phyloP scores from a whole-genome alignment of 768 basidiomycete species.

The Royoungia palumana region DNA sequence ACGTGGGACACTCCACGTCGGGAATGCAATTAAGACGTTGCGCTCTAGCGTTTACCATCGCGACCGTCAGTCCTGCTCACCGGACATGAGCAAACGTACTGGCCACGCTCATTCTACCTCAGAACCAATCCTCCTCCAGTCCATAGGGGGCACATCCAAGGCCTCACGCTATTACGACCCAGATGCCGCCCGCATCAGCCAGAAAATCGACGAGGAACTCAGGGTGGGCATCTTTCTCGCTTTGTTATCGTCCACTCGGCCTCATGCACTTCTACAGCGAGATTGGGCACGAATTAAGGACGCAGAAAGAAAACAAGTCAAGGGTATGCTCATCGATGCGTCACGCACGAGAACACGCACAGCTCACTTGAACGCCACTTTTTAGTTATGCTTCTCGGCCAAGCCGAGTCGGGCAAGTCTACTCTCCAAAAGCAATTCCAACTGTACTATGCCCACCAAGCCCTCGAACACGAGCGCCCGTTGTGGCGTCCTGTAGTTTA shows the following conservation, averaged over 20 bases:
- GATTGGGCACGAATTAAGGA: conserved; percentile 48
- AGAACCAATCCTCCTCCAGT: conserved; percentile 31
- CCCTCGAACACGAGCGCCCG: conserved; percentile 66
- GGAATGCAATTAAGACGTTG: conserved; percentile 31
- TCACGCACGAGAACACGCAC: neutral
- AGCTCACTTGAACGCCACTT: conserved; percentile 5
- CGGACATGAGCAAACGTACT: conserved; percentile 27
- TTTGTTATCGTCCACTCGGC: neutral
- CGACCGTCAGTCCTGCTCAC: conserved; percentile 10
- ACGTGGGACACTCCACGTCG: conserved; percentile 33
- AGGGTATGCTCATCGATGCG: conserved; percentile 38
- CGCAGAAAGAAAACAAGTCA: conserved; percentile 46
- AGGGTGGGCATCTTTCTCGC: conserved; percentile 35
- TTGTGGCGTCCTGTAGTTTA: conserved; percentile 80
- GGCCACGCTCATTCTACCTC: conserved; percentile 30
- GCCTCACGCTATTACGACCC: conserved; percentile 38
- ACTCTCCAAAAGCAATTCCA: conserved; percentile 86
- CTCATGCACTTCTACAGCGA: conserved; percentile 36
- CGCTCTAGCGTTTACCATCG: conserved; percentile 15
- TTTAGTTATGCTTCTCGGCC: conserved; percentile 70
- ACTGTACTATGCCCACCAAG: conserved; percentile 68
- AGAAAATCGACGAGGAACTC: conserved; percentile 55
- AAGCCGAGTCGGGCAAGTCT: conserved; percentile 80
- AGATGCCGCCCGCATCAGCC: conserved; percentile 46
- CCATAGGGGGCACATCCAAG: conserved; percentile 28